These are phyloP conservation scores for Cladosporium oxysporum DNA, from an alignment of 2,329 filamentous ascomycete species.

Conservation along the genomic window DNA sequence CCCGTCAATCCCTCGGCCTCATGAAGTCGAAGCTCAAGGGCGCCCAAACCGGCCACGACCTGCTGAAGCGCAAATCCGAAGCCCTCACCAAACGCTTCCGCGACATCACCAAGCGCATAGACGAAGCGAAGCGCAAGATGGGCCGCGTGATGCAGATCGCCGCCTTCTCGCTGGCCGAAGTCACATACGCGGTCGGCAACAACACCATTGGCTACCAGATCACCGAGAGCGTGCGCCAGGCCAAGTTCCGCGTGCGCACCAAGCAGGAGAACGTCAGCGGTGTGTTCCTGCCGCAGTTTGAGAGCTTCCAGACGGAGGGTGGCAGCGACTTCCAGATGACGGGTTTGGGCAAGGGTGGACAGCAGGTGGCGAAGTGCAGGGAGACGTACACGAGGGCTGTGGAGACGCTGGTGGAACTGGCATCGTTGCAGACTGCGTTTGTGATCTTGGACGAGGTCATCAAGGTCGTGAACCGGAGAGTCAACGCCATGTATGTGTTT, in stretches of 20 bases:
- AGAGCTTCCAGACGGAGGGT: conserved; percentile 84
- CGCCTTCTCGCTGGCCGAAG: conserved; percentile 94
- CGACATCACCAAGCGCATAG: conserved; percentile 96
- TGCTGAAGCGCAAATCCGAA: conserved; percentile 97
- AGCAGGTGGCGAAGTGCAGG: conserved; percentile 91
- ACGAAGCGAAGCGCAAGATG: conserved; percentile 99
- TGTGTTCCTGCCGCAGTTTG: conserved; percentile 90
- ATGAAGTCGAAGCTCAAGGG: conserved; percentile 99
- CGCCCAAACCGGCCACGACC: conserved; percentile 74
- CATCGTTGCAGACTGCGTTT: conserved; percentile 95
- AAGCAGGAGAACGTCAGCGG: conserved; percentile 99
- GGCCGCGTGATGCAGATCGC: conserved; percentile 98
- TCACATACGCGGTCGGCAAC: conserved; percentile 93
- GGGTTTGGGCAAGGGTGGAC: conserved; percentile 91
- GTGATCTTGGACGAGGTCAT: conserved; percentile 98
- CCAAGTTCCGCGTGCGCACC: conserved; percentile 87
- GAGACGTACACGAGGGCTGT: conserved; percentile 96
- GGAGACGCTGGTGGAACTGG: conserved; percentile 91
- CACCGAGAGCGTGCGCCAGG: conserved; percentile 90
- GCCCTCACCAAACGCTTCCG: conserved; percentile 79
- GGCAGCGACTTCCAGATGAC: conserved; percentile 96
- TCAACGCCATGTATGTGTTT: conserved; percentile 80
- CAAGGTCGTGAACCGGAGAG: conserved; percentile 97
- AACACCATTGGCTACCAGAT: conserved; percentile 91
- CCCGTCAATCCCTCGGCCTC: conserved; percentile 89